phyloP scores from a whole-genome alignment of 768 basidiomycete genomes.

The Xerocomellus chrysenteron region DNA sequence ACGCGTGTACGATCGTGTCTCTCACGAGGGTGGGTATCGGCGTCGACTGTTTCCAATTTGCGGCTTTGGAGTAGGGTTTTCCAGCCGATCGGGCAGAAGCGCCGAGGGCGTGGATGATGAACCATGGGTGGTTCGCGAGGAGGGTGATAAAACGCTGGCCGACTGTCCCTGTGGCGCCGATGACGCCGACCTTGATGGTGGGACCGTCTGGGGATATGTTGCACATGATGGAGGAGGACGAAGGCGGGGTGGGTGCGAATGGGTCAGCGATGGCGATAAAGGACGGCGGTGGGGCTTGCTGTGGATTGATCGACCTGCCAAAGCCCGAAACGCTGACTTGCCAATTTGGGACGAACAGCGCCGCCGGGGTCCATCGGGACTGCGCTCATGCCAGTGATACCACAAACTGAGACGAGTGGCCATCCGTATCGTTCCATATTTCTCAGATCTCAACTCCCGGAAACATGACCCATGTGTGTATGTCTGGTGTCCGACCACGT shows the following conservation, averaged over 20 bases:
- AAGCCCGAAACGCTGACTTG: neutral
- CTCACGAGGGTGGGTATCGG: conserved; percentile 68
- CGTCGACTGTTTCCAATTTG: conserved; percentile 84
- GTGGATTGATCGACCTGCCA: neutral
- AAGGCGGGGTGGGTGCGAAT: neutral
- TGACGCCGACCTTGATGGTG: conserved; percentile 61
- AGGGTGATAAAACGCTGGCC: conserved; percentile 94
- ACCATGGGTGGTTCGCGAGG: conserved; percentile 87
- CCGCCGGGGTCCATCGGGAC: neutral
- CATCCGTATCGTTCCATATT: neutral
- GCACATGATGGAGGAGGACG: conserved; percentile 18
- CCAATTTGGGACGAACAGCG: conserved; percentile 3
- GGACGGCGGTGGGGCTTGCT: neutral
- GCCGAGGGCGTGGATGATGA: conserved; percentile 80
- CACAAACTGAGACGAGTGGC: neutral
- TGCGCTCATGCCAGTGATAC: too few species aligned
- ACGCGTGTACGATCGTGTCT: conserved; percentile 63
- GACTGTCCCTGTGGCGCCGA: conserved; percentile 92
- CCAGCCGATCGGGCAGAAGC: conserved; percentile 88
- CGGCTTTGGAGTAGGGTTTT: conserved; percentile 69
- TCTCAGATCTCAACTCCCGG: neutral
- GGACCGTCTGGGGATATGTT: conserved; percentile 14
- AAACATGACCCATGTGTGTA: neutral
- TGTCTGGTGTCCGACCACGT: too few species aligned
- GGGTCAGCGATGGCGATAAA: conserved; percentile 1